Evolutionary conservation across 192 early-diverging fungal genomes (phyloP).

Genomic region (Lunasporangiospora selenospora): DNA sequence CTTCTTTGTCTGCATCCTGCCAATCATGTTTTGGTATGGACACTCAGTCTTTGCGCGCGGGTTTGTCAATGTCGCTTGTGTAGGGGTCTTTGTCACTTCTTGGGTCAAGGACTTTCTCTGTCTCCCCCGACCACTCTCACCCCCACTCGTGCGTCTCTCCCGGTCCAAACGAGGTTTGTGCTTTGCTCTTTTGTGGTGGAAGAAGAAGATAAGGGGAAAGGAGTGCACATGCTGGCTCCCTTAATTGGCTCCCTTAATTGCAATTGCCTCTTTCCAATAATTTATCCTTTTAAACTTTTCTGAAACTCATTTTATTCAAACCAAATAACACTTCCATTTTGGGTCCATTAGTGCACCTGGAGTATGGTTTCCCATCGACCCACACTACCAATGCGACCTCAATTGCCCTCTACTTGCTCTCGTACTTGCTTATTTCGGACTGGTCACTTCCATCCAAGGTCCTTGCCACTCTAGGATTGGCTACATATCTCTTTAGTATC

Average conservation of each 20-base stretch:
- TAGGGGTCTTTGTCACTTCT: constrained; percentile 38
- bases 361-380: constrained; percentile 94
- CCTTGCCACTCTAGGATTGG: constrained; percentile 31
- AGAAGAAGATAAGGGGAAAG: constrained; percentile 4
- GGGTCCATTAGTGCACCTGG: constrained; percentile 63
- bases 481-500: constrained; percentile 65
- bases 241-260: not conserved
- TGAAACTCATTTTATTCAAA: not conserved
- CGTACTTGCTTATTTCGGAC: constrained; percentile 49
- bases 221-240: no score
- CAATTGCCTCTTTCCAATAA: not conserved
- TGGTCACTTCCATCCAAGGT: constrained; percentile 42
- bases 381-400: constrained; percentile 85
- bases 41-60: constrained; percentile 63
- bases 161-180: constrained; percentile 48
- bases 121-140: constrained; percentile 81
- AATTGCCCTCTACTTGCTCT: constrained; percentile 66
- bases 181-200: no score
- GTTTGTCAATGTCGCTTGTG: constrained; percentile 46
- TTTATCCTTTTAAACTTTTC: not conserved
- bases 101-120: constrained; percentile 81
- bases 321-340: no score
- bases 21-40: constrained; percentile 81
- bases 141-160: constrained; percentile 69
- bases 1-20: constrained; percentile 83